Evolutionary conservation across 1,284 basidiomycete genomes (phyloP), one percentile per base, ranked within the genome.

Genomic region (Vanrija humicola): DNA sequence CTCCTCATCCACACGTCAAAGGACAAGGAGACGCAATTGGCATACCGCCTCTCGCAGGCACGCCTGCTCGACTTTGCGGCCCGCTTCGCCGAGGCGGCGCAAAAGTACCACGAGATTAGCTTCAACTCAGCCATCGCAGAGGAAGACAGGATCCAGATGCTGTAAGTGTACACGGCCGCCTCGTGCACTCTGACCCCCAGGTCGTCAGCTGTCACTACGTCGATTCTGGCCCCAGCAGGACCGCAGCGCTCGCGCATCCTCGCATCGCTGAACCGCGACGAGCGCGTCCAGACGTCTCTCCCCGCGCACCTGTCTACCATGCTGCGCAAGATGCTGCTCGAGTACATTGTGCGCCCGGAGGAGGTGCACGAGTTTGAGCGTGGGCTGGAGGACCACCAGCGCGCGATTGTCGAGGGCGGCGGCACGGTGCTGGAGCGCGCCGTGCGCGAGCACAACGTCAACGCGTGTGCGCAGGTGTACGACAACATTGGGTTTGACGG

Each of bases 391-490:
- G 84, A 88, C 7, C 96, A 99, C 77, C 96, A 99, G 73, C 83
- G 94, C 26, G 95, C 95, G 14, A 86, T 84, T 69, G 87, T 98
- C 46, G 84, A 74, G 63, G 64, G 81, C 79, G 50, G 95, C 1
- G 87, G 89, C 6, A 98, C 92, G 9, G 93, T 98, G n/a, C 82
- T 98, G 29, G 95, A 98, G 73, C 84, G 93, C 48, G 96, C 96
- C 2, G 90, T 99, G 46, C 90, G 98, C 84, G 95, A 98, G 73
- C 96, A 99, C 78, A 99, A 98, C 73, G 81, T 98, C 16, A 84
- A 96, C 56, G 91, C 94, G 10, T 92, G 91, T 68, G 95, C 91
- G 1, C 65, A 67, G 73, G 89, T 94, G 48, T 95, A 94, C 73
- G 90, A 90, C 71, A 96, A 96, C 67, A 94, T 97, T 77, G 88